Evolutionary conservation across 2,329 filamentous ascomycete species (phyloP), one percentile per base, ranked within the genome.

Genomic region (Massarina eburnea): DNA sequence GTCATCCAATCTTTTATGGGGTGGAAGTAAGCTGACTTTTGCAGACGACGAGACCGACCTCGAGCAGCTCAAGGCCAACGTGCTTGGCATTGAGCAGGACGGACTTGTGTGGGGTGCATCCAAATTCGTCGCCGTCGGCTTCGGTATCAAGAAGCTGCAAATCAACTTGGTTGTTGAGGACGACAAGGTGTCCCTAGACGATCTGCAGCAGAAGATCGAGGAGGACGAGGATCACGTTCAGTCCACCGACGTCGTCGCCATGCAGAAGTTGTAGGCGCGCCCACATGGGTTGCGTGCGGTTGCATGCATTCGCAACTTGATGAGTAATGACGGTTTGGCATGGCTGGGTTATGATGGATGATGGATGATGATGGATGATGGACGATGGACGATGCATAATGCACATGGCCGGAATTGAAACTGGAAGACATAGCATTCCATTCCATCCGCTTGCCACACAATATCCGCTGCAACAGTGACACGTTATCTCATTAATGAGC

Each of bases 81-180:
- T 97, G 62, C 88, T 90, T 67, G 75, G 78, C 59, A 92, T 97
- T 62, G 83, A 92, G 76, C 84, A 88, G 81, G 92, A 97, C 39
- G 94, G 94, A 78, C 89, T 99, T 54, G 85, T 95, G 56, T 99
- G 94, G 94, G 92, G 92, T 84, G 84, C 80, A 57, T 91, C 88
- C 73, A 89, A 94, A 81, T 80, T 96, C 58, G 86, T 95, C 41
- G 74, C 91, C 59, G 86, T 99, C 66, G 92, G 91, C 68, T 99
- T 89, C 82, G 94, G 94, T 81, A 95, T 99, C 81, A 94, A 89
- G 83, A 97, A 97, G 84, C 85, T 99, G 56, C 92, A 97, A 83
- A 95, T 99, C 81, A 97, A 89, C 86, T 77, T 97, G 62, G 91
- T 97, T 64, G 80, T 97, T 58, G 94, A 97, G 81, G 94, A 99